These are phyloP conservation scores for Cantharellus cinnabarinus DNA, from an alignment of 768 basidiomycete genomes.

Conservation along the genomic window DNA sequence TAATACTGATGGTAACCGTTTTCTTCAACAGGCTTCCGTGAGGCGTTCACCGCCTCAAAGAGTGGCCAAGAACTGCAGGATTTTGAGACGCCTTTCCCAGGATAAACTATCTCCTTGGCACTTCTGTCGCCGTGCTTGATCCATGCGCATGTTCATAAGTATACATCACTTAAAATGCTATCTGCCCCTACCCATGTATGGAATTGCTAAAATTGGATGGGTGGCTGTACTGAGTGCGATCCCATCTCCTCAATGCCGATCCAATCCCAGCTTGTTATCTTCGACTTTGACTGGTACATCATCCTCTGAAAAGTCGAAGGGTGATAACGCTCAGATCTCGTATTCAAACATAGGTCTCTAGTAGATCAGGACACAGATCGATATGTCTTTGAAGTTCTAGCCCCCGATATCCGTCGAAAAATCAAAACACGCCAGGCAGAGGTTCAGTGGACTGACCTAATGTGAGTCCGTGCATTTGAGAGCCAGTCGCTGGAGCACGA, in stretches of 20 bases:
- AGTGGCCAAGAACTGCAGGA: neutral
- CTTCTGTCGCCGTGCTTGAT: too few species aligned
- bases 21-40: too few species aligned
- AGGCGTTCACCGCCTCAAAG: neutral
- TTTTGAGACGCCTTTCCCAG: neutral
- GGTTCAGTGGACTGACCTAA: conserved; percentile 82
- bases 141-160: too few species aligned
- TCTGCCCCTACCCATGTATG: too few species aligned
- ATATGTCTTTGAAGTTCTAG: conserved; percentile 79
- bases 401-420: conserved; percentile 62
- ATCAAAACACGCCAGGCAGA: conserved; percentile 35
- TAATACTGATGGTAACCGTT: too few species aligned
- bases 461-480: conserved; percentile 55
- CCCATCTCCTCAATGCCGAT: neutral
- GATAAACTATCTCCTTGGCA: too few species aligned
- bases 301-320: neutral
- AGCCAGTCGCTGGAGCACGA: conserved; percentile 40
- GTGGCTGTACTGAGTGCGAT: neutral
- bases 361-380: conserved; percentile 93
- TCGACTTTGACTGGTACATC: conserved; percentile 86
- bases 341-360: conserved; percentile 38
- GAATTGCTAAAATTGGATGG: too few species aligned
- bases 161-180: too few species aligned
- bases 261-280: conserved; percentile 54
- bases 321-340: neutral